phyloP scores from a whole-genome alignment of 441 rosid species.

The Erysimum cheiri region DNA sequence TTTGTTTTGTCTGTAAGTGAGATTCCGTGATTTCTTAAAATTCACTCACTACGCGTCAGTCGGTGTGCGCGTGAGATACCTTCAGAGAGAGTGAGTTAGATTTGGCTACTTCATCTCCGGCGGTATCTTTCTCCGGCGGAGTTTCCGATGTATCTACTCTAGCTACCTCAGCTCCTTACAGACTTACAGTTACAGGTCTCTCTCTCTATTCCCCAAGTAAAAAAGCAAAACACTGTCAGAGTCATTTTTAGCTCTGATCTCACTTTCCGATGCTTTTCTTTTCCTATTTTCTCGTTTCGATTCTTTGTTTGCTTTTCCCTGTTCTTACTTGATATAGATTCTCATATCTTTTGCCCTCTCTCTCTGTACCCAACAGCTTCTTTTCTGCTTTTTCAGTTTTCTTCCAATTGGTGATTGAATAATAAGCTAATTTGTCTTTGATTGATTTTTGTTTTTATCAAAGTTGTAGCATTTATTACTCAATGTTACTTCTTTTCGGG shows the following conservation, averaged over 20 bases:
- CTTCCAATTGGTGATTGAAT: constrained; percentile 26
- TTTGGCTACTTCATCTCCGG: constrained; percentile 21
- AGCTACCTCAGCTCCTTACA: constrained; percentile 38
- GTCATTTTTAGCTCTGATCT: constrained; percentile 43
- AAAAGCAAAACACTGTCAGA: constrained; percentile 4
- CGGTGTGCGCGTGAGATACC: constrained; percentile 32
- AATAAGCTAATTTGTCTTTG: constrained; percentile 16
- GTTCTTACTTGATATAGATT: constrained; percentile 40
- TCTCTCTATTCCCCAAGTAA: constrained; percentile 26
- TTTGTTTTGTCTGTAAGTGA: constrained; percentile 40
- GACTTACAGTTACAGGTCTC: constrained; percentile 43
- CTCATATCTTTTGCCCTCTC: constrained; percentile 28
- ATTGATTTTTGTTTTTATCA: background rate
- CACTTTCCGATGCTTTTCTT: constrained; percentile 22
- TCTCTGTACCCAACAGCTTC: constrained; percentile 39
- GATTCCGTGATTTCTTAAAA: constrained; percentile 22
- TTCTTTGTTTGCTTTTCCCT: constrained; percentile 26
- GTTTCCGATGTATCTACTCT: constrained; percentile 21
- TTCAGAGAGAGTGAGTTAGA: background rate
- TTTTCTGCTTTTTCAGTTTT: constrained; percentile 26
- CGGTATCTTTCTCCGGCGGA: constrained; percentile 33
- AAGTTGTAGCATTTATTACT: constrained; percentile 26
- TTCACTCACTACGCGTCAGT: constrained; percentile 20
- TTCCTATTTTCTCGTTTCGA: constrained; percentile 10
- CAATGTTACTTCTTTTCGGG: background rate